Evolutionary conservation across 352 stramenopile species (phyloP), one percentile per base, ranked within the genome.

Genomic region (Globisporangium yorkense): DNA sequence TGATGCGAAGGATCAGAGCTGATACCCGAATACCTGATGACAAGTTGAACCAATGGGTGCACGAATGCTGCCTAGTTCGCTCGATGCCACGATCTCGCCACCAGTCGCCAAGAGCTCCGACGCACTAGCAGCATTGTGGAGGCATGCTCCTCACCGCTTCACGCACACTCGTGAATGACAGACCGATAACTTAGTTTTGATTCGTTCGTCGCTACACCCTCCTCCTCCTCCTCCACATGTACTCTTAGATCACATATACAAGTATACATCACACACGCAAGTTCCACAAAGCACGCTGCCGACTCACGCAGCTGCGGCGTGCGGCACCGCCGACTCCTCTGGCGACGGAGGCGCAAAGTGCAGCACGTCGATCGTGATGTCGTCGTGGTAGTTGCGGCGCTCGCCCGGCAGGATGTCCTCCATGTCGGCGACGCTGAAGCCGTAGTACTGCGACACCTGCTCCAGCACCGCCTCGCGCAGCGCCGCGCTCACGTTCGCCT

Each of bases 361-460:
- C 51, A 88, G 46, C 57, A 88, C 73, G 50, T 88, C 77, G 56
- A 88, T 86, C 18, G 77, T 88, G 54, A 88, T 88, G 62, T 88
- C 77, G 41, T 88, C 77, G 59, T 88, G 77, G 62, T 86, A 88
- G 56, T 84, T 77, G 49, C 77, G 67, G 12, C 77, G 75, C 51
- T 88, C 71, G 15, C 77, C 77, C 2, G 77, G 77, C 9, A 69
- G 61, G 50, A 88, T 78, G 48, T 80, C 66, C 52, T 77, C 75
- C 58, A 88, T 61, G 48, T 88, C 75, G 21, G 56, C 47, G 2
- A 57, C 54, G 31, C 63, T 79, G 10, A 80, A 72, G 46, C 75
- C 75, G 49, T 84, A 88, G 27, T 83, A 74, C 33, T 68, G 69
- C 4, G 77, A 75, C 45, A 88, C 77, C 33, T 75, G 76, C 33